These are phyloP conservation scores for Colletotrichum tanaceti DNA, from an alignment of 2,329 filamentous ascomycete species.

Conservation along the genomic window DNA sequence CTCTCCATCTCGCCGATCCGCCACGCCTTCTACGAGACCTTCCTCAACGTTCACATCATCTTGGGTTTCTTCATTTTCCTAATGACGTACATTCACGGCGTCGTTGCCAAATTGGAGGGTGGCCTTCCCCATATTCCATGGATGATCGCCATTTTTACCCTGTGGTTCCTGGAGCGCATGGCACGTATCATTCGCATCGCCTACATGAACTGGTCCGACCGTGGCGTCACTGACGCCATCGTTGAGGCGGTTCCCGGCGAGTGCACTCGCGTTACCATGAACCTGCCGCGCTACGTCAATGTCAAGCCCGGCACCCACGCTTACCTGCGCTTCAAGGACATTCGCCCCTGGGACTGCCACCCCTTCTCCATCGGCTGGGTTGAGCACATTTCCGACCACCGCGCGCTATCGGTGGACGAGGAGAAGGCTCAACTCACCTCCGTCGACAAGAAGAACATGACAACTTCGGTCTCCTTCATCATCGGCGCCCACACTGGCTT, in stretches of 20 bases:
- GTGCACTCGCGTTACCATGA: constrained; percentile 75
- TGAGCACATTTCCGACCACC: constrained; percentile 61
- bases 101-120: constrained; percentile 72
- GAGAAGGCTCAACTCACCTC: constrained; percentile 55
- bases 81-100: constrained; percentile 83
- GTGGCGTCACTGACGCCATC: constrained; percentile 71
- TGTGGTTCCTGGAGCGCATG: constrained; percentile 81
- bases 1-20: constrained; percentile 82
- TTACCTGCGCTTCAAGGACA: constrained; percentile 76
- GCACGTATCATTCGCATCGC: constrained; percentile 71
- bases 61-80: constrained; percentile 75
- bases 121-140: constrained; percentile 78
- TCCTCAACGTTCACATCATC: constrained; percentile 86
- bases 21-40: constrained; percentile 97
- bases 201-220: constrained; percentile 73
- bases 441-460: constrained; percentile 55
- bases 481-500: constrained; percentile 90
- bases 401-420: constrained; percentile 46
- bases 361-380: constrained; percentile 85
- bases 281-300: constrained; percentile 73
- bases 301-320: constrained; percentile 79
- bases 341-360: constrained; percentile 78
- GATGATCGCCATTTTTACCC: constrained; percentile 76
- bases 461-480: constrained; percentile 78
- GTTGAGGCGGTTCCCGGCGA: constrained; percentile 78